phyloP scores from a whole-genome alignment of 306 rosid species.

The Prunus campanulata region DNA sequence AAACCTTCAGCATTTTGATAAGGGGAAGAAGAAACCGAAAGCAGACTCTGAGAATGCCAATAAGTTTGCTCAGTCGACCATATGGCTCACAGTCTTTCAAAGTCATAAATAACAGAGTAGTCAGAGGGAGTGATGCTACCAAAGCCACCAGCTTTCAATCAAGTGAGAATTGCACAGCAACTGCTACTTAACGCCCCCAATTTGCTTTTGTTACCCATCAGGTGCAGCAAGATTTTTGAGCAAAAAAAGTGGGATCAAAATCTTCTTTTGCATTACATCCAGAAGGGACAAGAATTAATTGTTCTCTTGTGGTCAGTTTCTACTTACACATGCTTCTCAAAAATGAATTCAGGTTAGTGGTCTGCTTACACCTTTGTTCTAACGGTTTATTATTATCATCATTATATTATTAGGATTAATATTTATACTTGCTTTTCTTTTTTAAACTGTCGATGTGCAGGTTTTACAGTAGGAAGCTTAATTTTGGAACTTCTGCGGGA shows the following conservation, averaged over 20 bases:
- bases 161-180: slow-evolving; percentile 66
- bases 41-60: slow-evolving; percentile 92
- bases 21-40: slow-evolving; percentile 93
- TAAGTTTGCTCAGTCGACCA: slow-evolving; percentile 88
- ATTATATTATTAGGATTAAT: not conserved
- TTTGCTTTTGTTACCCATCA: slow-evolving; percentile 25
- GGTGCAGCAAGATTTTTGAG: slow-evolving; percentile 29
- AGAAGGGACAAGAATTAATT: slow-evolving; percentile 21
- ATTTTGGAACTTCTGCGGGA: slow-evolving; percentile 31
- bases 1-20: slow-evolving; percentile 83
- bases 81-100: slow-evolving; percentile 94
- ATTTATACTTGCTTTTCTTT: not conserved
- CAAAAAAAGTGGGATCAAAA: slow-evolving; percentile 19
- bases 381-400: not conserved
- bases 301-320: slow-evolving; percentile 29
- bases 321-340: slow-evolving; percentile 24
- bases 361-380: slow-evolving; percentile 8
- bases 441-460: slow-evolving; percentile 32
- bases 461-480: slow-evolving; percentile 26
- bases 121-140: slow-evolving; percentile 74
- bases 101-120: slow-evolving; percentile 72
- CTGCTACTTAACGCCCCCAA: slow-evolving; percentile 48
- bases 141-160: slow-evolving; percentile 59
- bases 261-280: slow-evolving; percentile 21
- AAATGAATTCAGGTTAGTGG: slow-evolving; percentile 41